Evolutionary conservation across 441 rosid species (phyloP).

Genomic region (Adansonia rubrostipa): DNA sequence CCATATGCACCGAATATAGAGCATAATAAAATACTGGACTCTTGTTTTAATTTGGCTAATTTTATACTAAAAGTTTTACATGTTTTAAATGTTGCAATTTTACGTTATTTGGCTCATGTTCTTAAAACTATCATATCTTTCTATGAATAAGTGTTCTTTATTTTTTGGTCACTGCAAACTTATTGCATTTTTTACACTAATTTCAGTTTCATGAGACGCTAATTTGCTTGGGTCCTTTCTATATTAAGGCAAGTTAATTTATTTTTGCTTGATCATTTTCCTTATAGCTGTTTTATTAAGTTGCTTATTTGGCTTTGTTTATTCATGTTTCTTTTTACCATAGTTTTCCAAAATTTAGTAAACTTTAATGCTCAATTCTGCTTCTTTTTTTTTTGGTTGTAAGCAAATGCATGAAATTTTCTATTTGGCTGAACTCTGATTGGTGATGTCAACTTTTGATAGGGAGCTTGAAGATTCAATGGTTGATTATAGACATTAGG

Average conservation of each 20-base stretch:
- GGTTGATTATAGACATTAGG: background rate
- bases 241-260: conserved; percentile 72
- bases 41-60: background rate
- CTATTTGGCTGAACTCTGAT: background rate
- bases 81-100: background rate
- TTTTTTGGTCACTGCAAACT: conserved; percentile 15
- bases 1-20: background rate
- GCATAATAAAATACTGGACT: background rate
- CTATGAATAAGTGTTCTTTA: conserved; percentile 16
- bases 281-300: background rate
- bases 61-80: background rate
- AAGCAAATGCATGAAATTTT: background rate
- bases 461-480: background rate
- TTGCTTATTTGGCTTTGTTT: conserved; percentile 16
- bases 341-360: background rate
- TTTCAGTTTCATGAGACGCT: conserved; percentile 92
- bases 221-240: conserved; percentile 90
- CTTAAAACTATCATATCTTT: background rate
- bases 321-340: background rate
- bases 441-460: conserved; percentile 12
- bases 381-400: background rate
- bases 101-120: background rate
- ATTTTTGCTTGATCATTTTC: conserved; percentile 19
- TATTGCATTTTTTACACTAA: conserved; percentile 19
- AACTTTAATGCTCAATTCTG: background rate